Evolutionary conservation across 148 eudicot genomes (phyloP).

Genomic region (Limonium bicolor): DNA sequence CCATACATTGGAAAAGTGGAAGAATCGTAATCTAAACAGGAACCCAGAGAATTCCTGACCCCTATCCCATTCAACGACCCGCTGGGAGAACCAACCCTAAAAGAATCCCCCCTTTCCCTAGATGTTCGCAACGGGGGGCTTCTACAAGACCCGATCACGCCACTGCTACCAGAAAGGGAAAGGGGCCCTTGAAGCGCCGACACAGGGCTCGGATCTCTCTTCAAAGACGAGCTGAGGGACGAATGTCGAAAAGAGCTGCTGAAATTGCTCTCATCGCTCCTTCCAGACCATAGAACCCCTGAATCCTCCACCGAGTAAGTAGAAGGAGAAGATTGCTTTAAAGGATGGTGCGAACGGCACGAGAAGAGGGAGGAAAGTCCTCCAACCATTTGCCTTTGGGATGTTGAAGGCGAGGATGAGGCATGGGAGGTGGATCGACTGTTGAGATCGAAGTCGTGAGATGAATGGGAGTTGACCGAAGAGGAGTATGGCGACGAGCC

Average conservation of each 20-base stretch:
- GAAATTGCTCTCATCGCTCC: constrained; percentile 15
- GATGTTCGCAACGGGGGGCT: constrained; percentile 31
- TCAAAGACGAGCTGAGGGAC: constrained; percentile 29
- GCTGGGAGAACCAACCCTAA: constrained; percentile 17
- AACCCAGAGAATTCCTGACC: constrained; percentile 35
- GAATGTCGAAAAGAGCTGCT: constrained; percentile 42
- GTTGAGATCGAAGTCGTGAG: constrained; percentile 47
- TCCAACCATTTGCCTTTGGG: constrained; percentile 31
- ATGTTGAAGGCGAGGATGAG: constrained; percentile 40
- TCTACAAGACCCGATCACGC: constrained; percentile 21
- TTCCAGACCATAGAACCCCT: constrained; percentile 22
- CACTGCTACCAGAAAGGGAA: constrained; percentile 22
- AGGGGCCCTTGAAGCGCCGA: constrained; percentile 63
- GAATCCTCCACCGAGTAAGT: constrained; percentile 31
- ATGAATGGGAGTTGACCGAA: constrained; percentile 39
- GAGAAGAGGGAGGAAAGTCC: constrained; percentile 51
- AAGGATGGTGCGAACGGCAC: constrained; percentile 10
- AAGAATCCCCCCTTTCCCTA: constrained; percentile 17
- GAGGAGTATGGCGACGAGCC: constrained; percentile 45
- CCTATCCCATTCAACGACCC: constrained; percentile 44
- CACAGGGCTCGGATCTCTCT: constrained; percentile 69
- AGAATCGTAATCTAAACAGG: constrained; percentile 52
- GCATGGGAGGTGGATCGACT: constrained; percentile 36
- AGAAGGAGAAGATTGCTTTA: constrained; percentile 24
- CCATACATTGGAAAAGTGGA: constrained; percentile 16